Evolutionary conservation across 352 stramenopile species (phyloP).

Genomic region (Phytophthora pseudosyringae): DNA sequence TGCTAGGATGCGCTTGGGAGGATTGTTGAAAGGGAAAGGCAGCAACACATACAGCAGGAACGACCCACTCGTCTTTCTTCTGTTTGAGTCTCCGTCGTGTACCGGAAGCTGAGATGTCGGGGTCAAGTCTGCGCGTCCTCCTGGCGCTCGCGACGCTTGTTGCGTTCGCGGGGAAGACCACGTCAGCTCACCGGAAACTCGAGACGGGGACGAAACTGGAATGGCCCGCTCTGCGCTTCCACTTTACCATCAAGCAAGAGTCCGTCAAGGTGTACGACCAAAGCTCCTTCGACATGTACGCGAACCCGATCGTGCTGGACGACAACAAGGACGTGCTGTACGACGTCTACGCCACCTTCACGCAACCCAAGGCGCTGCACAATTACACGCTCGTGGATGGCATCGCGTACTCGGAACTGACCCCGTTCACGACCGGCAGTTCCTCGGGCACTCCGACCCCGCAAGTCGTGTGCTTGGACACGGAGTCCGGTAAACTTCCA

Average conservation of each 20-base stretch:
- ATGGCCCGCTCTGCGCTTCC: conserved; percentile 34
- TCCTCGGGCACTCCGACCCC: neutral
- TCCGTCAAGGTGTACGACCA: conserved; percentile 38
- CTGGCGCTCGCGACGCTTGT: neutral
- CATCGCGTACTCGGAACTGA: conserved; percentile 25
- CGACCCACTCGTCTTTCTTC: conserved; percentile 9
- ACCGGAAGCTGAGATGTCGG: neutral
- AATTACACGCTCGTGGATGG: conserved; percentile 43
- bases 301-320: conserved; percentile 24
- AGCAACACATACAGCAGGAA: conserved; percentile 5
- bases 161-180: neutral
- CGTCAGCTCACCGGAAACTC: conserved; percentile 3
- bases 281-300: conserved; percentile 37
- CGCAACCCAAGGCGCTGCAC: conserved; percentile 18
- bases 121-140: neutral
- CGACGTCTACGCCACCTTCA: conserved; percentile 30
- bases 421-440: conserved; percentile 9
- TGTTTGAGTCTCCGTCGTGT: neutral
- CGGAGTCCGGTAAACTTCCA: conserved; percentile 17
- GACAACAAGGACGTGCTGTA: conserved; percentile 29
- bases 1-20: conserved; percentile 7
- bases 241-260: conserved; percentile 42
- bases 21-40: neutral
- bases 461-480: conserved; percentile 19
- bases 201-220: conserved; percentile 9